Conservation (phyloP, 2,329 filamentous ascomycete species). For the Aspergillus cejpii region DNA sequence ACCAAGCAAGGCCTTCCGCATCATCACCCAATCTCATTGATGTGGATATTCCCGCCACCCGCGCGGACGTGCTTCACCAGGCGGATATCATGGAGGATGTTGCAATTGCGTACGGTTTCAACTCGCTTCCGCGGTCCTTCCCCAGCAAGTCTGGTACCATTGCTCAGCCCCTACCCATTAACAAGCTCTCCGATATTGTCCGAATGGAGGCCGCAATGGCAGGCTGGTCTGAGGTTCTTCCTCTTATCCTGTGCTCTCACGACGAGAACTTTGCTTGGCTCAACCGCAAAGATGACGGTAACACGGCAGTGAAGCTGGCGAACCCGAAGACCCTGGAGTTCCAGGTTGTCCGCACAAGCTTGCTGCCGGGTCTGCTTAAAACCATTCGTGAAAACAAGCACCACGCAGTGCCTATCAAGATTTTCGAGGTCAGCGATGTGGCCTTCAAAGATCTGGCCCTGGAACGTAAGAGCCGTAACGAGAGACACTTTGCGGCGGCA, state of each 20-base stretch:
- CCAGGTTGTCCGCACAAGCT: conserved; percentile 80
- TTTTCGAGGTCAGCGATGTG: conserved; percentile 87
- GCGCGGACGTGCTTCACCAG: conserved; percentile 91
- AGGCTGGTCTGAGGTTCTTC: conserved; percentile 94
- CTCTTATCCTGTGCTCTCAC: conserved; percentile 91
- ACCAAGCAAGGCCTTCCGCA: conserved; percentile 67
- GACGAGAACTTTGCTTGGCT: conserved; percentile 97
- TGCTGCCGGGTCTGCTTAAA: conserved; percentile 84
- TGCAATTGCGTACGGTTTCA: conserved; percentile 95
- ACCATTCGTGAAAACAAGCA: conserved; percentile 90
- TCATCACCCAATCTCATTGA: conserved; percentile 66
- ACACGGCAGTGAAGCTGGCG: conserved; percentile 72
- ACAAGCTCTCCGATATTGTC: conserved; percentile 90
- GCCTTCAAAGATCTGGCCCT: conserved; percentile 76
- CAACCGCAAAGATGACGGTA: conserved; percentile 81
- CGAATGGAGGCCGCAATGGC: conserved; percentile 84
- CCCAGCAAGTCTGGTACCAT: conserved; percentile 81
- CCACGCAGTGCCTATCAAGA: conserved; percentile 79
- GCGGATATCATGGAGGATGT: conserved; percentile 99
- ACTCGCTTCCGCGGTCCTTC: conserved; percentile 80
- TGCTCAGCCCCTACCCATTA: conserved; percentile 79
- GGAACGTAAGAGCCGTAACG: conserved; percentile 85
- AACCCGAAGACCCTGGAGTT: conserved; percentile 94
- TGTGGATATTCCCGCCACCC: conserved; percentile 76
- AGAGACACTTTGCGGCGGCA: conserved; percentile 91